Conservation (phyloP, 2,329 filamentous ascomycete genomes). For the Piedraia hortae region DNA sequence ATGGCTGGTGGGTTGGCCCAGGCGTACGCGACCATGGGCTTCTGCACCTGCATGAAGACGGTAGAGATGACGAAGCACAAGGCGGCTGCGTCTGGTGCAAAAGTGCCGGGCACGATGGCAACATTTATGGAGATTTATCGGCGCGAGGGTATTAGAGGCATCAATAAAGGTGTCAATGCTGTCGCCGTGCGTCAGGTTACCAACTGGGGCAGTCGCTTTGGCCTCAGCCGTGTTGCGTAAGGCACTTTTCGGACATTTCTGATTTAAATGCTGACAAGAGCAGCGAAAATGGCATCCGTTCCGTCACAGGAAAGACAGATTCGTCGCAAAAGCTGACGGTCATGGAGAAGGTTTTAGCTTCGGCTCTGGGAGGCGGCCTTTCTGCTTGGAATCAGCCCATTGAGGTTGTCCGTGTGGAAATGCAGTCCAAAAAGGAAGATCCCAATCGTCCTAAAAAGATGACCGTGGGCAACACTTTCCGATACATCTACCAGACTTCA, state of each 20-base stretch:
- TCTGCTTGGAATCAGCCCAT: slow-evolving; percentile 99
- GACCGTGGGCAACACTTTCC: slow-evolving; percentile 60
- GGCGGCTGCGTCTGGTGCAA: slow-evolving; percentile 53
- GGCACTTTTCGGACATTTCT: slow-evolving; percentile 1
- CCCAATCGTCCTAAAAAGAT: slow-evolving; percentile 97
- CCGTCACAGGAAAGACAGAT: slow-evolving; percentile 48
- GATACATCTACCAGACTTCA: slow-evolving; percentile 76
- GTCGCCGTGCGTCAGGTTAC: slow-evolving; percentile 97
- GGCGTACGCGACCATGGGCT: slow-evolving; percentile 98
- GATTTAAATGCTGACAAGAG: slow-evolving; percentile 2
- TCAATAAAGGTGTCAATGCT: slow-evolving; percentile 97
- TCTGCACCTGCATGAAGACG: slow-evolving; percentile 99
- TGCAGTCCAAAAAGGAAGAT: slow-evolving; percentile 97
- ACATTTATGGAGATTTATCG: slow-evolving; percentile 97
- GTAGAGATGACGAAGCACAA: slow-evolving; percentile 99
- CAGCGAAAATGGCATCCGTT: slow-evolving; percentile 57
- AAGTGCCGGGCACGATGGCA: slow-evolving; percentile 68
- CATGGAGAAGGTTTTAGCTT: slow-evolving; percentile 70
- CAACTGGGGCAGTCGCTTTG: slow-evolving; percentile 95
- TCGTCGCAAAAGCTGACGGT: slow-evolving; percentile 43
- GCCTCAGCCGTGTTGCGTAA: slow-evolving; percentile 56
- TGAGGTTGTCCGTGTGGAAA: slow-evolving; percentile 97
- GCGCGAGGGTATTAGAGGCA: slow-evolving; percentile 73
- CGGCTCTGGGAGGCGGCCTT: slow-evolving; percentile 69
- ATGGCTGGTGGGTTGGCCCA: slow-evolving; percentile 88